Percentiles rank a stretch among this genome's conserved stretches.
These are phyloP conservation scores for Claviceps paspali DNA, from an alignment of 2,329 filamentous ascomycete genomes.

Conservation along the genomic window DNA sequence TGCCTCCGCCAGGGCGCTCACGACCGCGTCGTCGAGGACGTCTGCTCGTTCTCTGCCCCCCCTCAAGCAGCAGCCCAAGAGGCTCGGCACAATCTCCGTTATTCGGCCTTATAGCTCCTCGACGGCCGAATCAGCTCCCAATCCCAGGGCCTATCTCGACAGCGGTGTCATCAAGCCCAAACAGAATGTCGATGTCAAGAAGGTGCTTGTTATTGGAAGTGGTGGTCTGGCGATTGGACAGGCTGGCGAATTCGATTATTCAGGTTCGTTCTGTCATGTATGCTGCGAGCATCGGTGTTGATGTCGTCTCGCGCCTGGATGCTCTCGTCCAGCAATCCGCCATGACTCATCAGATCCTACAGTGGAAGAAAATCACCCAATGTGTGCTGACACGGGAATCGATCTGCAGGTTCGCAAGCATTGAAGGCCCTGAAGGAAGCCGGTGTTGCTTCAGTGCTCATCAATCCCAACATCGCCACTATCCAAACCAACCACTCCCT, in stretches of 20 bases:
- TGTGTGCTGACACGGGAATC: slow-evolving; percentile 9
- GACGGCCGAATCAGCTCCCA: slow-evolving; percentile 54
- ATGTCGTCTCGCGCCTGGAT: too few species aligned
- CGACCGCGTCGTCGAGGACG: slow-evolving; percentile 20
- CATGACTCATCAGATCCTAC: neutral
- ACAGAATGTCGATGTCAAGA: slow-evolving; percentile 79
- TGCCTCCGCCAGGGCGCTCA: slow-evolving; percentile 29
- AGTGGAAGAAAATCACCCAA: neutral
- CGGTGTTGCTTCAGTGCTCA: slow-evolving; percentile 76
- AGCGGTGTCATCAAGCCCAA: slow-evolving; percentile 73
- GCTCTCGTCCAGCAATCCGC: neutral
- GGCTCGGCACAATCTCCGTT: slow-evolving; percentile 32
- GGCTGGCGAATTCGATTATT: slow-evolving; percentile 97
- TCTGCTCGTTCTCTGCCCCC: slow-evolving; percentile 19
- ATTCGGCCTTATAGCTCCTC: slow-evolving; percentile 25
- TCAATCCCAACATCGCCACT: slow-evolving; percentile 97
- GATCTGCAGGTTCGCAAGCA: slow-evolving; percentile 71
- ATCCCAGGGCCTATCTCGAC: slow-evolving; percentile 73
- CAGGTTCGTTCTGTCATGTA: too few species aligned
- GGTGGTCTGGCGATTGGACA: slow-evolving; percentile 94
- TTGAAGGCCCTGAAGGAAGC: slow-evolving; percentile 95
- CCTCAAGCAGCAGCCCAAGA: slow-evolving; percentile 20
- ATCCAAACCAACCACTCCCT: slow-evolving; percentile 96
- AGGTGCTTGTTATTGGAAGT: slow-evolving; percentile 90
- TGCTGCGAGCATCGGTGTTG: too few species aligned